Evolutionary conservation across 495 filamentous ascomycete genomes (phyloP).

Genomic region (Neurospora sp.): DNA sequence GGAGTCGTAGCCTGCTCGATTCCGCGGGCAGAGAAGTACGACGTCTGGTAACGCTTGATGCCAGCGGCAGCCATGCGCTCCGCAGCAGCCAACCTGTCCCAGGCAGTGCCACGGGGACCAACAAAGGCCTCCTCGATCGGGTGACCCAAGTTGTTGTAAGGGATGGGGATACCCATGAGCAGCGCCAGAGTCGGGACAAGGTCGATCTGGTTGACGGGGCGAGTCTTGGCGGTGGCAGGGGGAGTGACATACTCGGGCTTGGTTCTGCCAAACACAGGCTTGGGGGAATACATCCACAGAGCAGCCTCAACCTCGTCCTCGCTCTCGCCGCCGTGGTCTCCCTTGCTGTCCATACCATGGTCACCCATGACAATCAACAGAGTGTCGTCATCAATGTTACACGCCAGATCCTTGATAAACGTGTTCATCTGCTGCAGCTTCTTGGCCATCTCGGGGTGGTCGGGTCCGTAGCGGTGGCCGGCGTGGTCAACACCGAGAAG

Average conservation of each 20-base stretch:
- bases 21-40: slow-evolving; percentile 47
- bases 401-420: slow-evolving; percentile 62
- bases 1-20: slow-evolving; percentile 48
- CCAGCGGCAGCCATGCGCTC: slow-evolving; percentile 72
- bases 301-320: slow-evolving; percentile 91
- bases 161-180: slow-evolving; percentile 82
- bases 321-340: slow-evolving; percentile 94
- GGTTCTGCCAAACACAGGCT: slow-evolving; percentile 67
- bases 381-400: slow-evolving; percentile 70
- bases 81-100: slow-evolving; percentile 63
- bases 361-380: slow-evolving; percentile 94
- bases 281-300: slow-evolving; percentile 96
- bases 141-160: slow-evolving; percentile 92
- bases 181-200: slow-evolving; percentile 85
- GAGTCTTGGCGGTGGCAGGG: slow-evolving; percentile 63
- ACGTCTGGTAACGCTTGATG: slow-evolving; percentile 75
- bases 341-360: slow-evolving; percentile 96
- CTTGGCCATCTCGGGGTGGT: slow-evolving; percentile 81
- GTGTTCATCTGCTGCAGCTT: slow-evolving; percentile 89
- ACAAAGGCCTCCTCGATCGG: slow-evolving; percentile 93
- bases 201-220: slow-evolving; percentile 89
- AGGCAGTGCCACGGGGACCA: slow-evolving; percentile 54
- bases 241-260: slow-evolving; percentile 49
- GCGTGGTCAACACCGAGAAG: slow-evolving; percentile 96
- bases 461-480: slow-evolving; percentile 88